Conservation (phyloP, 2,329 filamentous ascomycete species). For the Sarocladium brachiariae region DNA sequence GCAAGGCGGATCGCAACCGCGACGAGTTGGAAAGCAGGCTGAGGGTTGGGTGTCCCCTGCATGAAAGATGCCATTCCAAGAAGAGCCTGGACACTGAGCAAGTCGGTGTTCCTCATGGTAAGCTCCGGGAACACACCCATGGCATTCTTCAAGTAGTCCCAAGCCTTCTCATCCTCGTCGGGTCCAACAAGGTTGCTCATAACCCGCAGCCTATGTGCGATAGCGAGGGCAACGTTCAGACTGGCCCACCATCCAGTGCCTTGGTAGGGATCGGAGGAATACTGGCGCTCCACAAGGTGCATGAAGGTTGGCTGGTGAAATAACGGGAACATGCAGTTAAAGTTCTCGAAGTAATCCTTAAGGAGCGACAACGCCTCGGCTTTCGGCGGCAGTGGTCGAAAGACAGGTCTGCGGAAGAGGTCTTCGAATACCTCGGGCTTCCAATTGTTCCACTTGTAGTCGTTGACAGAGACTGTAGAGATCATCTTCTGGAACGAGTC, state of each 20-base stretch:
- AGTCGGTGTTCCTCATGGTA: constrained; percentile 91
- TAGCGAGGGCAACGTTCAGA: constrained; percentile 88
- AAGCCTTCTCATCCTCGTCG: constrained; percentile 90
- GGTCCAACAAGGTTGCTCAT: constrained; percentile 91
- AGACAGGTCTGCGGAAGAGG: constrained; percentile 78
- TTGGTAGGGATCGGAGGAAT: constrained; percentile 85
- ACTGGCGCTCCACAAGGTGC: constrained; percentile 91
- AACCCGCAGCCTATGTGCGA: constrained; percentile 82
- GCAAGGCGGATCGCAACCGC: constrained; percentile 84
- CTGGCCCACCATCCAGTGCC: constrained; percentile 98
- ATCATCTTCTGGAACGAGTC: constrained; percentile 94
- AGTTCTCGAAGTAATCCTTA: constrained; percentile 95
- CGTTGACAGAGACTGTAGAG: constrained; percentile 78
- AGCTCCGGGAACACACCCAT: constrained; percentile 89
- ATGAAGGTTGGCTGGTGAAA: constrained; percentile 98
- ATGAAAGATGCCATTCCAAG: constrained; percentile 92
- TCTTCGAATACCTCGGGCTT: constrained; percentile 96
- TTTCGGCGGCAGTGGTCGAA: constrained; percentile 76
- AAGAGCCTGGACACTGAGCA: constrained; percentile 89
- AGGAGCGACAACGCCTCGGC: constrained; percentile 81
- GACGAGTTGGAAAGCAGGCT: constrained; percentile 86
- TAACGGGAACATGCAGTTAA: constrained; percentile 97
- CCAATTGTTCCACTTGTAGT: constrained; percentile 96
- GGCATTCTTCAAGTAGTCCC: constrained; percentile 94
- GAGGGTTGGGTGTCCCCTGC: constrained; percentile 93